Conservation (phyloP, 2,329 filamentous ascomycete species). For the Cercospora janseana region DNA sequence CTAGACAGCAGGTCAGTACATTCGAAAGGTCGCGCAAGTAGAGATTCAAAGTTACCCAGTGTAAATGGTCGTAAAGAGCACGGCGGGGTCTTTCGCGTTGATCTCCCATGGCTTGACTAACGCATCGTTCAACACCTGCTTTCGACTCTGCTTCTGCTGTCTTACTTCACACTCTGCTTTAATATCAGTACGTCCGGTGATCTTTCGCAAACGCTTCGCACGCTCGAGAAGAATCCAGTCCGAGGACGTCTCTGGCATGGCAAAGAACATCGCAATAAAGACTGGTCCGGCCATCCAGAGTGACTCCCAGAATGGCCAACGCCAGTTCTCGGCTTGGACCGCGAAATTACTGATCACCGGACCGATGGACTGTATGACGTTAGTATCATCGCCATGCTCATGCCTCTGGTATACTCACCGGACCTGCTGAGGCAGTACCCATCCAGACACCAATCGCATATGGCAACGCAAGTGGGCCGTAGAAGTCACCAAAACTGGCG, state of each 20-base stretch:
- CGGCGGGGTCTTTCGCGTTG: constrained; percentile 48
- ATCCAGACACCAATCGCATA: constrained; percentile 47
- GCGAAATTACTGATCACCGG: constrained; percentile 37
- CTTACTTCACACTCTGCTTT: constrained; percentile 7
- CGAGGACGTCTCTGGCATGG: constrained; percentile 58
- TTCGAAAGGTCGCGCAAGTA: background rate
- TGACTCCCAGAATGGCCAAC: constrained; percentile 14
- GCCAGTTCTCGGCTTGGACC: constrained; percentile 7
- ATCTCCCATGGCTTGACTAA: constrained; percentile 63
- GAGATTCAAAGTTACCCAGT: constrained; percentile 18
- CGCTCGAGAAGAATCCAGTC: constrained; percentile 41
- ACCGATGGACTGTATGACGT: constrained; percentile 51
- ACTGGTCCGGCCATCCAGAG: constrained; percentile 51
- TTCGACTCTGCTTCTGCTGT: background rate
- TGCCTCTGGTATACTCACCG: too few species aligned
- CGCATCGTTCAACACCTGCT: constrained; percentile 42
- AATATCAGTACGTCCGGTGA: constrained; percentile 36
- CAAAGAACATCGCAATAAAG: constrained; percentile 53
- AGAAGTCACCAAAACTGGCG: constrained; percentile 57
- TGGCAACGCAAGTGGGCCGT: constrained; percentile 43
- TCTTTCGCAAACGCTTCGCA: constrained; percentile 39
- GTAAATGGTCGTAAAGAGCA: constrained; percentile 51
- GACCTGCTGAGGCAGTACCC: constrained; percentile 44
- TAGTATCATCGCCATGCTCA: too few species aligned
- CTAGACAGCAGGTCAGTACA: constrained; percentile 32